phyloP scores from a whole-genome alignment of 2,329 filamentous ascomycete genomes.

The Escovopsis weberi region DNA sequence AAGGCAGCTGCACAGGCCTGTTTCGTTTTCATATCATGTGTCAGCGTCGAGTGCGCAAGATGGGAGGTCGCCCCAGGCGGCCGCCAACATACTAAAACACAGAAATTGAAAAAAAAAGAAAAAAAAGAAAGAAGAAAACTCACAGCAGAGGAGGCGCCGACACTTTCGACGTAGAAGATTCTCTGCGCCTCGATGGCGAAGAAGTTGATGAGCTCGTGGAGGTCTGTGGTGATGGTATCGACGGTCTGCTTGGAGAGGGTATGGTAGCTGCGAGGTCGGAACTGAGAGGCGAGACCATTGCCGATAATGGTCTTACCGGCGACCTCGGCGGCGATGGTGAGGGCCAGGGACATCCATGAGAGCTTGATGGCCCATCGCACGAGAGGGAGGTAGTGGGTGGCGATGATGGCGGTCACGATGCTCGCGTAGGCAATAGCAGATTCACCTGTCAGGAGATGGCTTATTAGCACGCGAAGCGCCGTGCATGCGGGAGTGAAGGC shows the following conservation, averaged over 20 bases:
- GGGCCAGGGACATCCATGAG: slow-evolving; percentile 46
- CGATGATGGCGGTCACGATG: slow-evolving; percentile 44
- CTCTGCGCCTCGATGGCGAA: slow-evolving; percentile 56
- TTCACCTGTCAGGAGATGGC: slow-evolving; percentile 30
- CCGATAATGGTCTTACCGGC: slow-evolving; percentile 46
- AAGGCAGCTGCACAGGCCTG: slow-evolving; percentile 47
- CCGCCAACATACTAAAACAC: neutral
- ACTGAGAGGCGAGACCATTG: slow-evolving; percentile 47
- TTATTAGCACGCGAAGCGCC: slow-evolving; percentile 5
- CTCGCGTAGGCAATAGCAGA: slow-evolving; percentile 50
- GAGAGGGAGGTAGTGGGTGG: slow-evolving; percentile 50
- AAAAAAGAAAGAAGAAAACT: slow-evolving; percentile 16
- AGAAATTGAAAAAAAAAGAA: neutral
- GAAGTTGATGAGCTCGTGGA: slow-evolving; percentile 57
- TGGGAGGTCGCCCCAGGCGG: neutral
- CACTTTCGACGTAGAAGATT: slow-evolving; percentile 53
- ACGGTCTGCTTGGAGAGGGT: slow-evolving; percentile 49
- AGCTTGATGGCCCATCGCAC: slow-evolving; percentile 51
- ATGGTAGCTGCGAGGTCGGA: slow-evolving; percentile 54
- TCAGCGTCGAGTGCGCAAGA: neutral
- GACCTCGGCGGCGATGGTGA: slow-evolving; percentile 46
- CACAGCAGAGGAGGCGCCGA: slow-evolving; percentile 44
- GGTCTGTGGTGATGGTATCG: slow-evolving; percentile 45
- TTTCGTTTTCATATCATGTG: too few relatives aligned
- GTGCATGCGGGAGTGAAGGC: neutral